phyloP scores from a whole-genome alignment of 306 rosid species.

The Sophora flavescens region DNA sequence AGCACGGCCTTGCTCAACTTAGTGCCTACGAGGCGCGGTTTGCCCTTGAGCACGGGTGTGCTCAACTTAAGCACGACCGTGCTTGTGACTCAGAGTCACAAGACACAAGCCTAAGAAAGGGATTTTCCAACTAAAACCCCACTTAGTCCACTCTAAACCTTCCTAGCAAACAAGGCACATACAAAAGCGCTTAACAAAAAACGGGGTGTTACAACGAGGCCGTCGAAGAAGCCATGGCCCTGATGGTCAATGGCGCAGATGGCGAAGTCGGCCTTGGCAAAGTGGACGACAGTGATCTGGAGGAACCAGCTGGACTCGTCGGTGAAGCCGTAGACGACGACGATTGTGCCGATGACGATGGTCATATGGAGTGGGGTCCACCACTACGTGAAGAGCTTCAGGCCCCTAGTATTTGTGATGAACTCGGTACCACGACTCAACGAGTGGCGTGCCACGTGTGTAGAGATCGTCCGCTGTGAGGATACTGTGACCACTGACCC shows the following conservation, averaged over 20 bases:
- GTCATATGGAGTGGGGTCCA: conserved; percentile 85
- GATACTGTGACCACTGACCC: too few relatives aligned
- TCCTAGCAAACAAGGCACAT: too few relatives aligned
- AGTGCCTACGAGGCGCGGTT: too few relatives aligned
- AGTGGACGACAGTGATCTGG: conserved; percentile 83
- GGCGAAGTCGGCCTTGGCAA: conserved; percentile 82
- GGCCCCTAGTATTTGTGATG: conserved; percentile 75
- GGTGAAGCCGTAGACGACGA: conserved; percentile 90
- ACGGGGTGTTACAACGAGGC: too few relatives aligned
- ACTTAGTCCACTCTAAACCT: too few relatives aligned
- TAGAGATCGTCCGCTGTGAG: conserved; percentile 79
- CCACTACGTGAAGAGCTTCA: conserved; percentile 89
- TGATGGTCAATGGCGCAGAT: conserved; percentile 95
- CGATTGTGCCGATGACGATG: conserved; percentile 59
- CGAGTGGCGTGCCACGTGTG: conserved; percentile 74
- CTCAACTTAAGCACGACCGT: too few relatives aligned
- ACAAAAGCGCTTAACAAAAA: too few relatives aligned
- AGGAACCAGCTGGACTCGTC: conserved; percentile 95
- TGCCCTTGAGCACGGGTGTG: too few relatives aligned
- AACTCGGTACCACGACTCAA: conserved; percentile 76
- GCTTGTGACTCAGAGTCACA: too few relatives aligned
- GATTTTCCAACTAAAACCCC: too few relatives aligned
- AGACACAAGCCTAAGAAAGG: too few relatives aligned
- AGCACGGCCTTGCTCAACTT: too few relatives aligned
- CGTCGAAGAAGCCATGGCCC: conserved; percentile 98